A percentile compares a stretch with the other conserved stretches of the same genome.
Conservation (phyloP, 108 stramenopile species). For the Mayamaea pseudoterrestris region DNA sequence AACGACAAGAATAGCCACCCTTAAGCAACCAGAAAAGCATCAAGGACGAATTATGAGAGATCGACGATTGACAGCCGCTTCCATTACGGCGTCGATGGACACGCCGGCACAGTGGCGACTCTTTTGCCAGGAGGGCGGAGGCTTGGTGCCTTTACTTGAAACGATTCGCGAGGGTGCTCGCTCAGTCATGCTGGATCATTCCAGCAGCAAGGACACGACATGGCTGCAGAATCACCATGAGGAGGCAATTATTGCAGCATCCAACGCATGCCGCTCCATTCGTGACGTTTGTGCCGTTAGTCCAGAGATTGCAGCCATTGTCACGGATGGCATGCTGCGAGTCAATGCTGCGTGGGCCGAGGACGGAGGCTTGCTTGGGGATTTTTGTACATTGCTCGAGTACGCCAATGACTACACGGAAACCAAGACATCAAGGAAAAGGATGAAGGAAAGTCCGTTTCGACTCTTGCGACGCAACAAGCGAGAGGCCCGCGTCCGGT, state of each 20-base stretch:
- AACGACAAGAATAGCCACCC: neutral
- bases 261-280: conserved; percentile 53
- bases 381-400: conserved; percentile 46
- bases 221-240: conserved; percentile 16
- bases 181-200: conserved; percentile 7
- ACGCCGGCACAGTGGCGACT: conserved; percentile 43
- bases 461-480: conserved; percentile 2
- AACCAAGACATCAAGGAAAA: no score
- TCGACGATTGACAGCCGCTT: conserved; percentile 51
- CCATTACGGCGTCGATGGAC: conserved; percentile 49
- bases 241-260: conserved; percentile 53
- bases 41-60: conserved; percentile 46
- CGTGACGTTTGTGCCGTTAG: conserved; percentile 70
- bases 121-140: conserved; percentile 56
- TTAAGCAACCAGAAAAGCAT: neutral
- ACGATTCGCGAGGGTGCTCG: conserved; percentile 57
- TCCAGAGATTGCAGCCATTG: conserved; percentile 49
- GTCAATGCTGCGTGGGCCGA: conserved; percentile 31
- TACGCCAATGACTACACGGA: conserved; percentile 32
- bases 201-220: neutral
- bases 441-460: no score
- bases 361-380: conserved; percentile 22
- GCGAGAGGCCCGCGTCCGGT: conserved; percentile 40
- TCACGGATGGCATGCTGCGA: conserved; percentile 66
- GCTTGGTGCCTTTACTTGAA: conserved; percentile 54